Conservation (phyloP, 768 basidiomycete species). For the Russula earlei region DNA sequence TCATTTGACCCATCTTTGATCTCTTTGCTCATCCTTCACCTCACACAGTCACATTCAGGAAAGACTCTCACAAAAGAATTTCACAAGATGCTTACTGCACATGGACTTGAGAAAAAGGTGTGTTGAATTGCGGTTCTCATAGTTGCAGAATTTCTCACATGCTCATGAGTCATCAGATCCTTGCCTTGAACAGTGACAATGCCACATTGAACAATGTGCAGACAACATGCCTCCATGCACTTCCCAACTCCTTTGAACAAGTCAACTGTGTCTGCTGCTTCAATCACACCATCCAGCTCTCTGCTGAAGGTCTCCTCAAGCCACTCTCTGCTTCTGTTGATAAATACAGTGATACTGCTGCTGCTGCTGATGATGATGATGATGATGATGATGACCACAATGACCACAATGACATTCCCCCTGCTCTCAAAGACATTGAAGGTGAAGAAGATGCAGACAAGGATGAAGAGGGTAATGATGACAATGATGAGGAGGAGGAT, state of each 20-base stretch:
- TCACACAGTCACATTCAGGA: slow-evolving; percentile 25
- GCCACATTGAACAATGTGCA: slow-evolving; percentile 13
- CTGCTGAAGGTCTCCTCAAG: background rate
- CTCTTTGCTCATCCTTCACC: too few relatives aligned
- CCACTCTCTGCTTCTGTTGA: background rate
- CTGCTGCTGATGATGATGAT: background rate
- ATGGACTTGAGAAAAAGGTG: slow-evolving; percentile 26
- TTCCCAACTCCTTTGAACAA: slow-evolving; percentile 24
- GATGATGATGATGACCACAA: too few relatives aligned
- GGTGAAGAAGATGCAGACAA: too few relatives aligned
- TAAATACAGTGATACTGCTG: too few relatives aligned
- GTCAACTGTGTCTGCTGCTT: background rate
- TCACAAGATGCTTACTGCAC: slow-evolving; percentile 22
- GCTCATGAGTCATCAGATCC: slow-evolving; percentile 23
- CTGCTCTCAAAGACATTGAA: too few relatives aligned
- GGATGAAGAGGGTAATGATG: background rate
- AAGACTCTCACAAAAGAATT: slow-evolving; percentile 24
- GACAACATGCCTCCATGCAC: slow-evolving; percentile 20
- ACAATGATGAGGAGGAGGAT: background rate
- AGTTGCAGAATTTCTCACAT: too few relatives aligned
- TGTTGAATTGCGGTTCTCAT: background rate
- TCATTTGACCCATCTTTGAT: too few relatives aligned
- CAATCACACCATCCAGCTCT: background rate
- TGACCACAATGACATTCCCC: too few relatives aligned
- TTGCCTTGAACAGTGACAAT: slow-evolving; percentile 31